Evolutionary conservation across 2,329 filamentous ascomycete genomes (phyloP), one percentile per base, ranked within the genome.

Genomic region (Colletotrichum caudatum): DNA sequence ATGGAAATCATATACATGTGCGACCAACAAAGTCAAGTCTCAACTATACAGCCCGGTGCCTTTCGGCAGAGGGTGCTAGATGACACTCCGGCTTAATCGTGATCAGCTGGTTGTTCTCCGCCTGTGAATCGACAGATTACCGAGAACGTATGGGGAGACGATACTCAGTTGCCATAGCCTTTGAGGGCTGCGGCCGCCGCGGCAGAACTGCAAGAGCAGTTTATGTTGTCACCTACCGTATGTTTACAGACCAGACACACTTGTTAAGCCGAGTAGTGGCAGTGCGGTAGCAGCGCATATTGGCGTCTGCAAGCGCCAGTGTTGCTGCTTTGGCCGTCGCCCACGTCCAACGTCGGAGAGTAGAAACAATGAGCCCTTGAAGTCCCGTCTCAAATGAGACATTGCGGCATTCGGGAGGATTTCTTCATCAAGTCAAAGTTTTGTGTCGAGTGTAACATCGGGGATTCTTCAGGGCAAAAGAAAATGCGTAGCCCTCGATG

Each of bases 61-160:
- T 97, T 84, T 97, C 93, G 85, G 89, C 84, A 84, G 85, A 86
- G 87, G 90, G 88, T 91, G 93, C 89, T 91, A 95, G 90, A 91
- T 92, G 91, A 89, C 90, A 93, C 94, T 97, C 95, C 95, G 94
- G 95, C 95, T 98, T 97, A 97, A 96, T 97, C 92, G 94, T 92
- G 93, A 94, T 94, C 92, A 78, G 75, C 73, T 73, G n/a, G 81
- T 88, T 89, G 81, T 82, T 97, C 89, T 97, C 86, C 92, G 94
- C 94, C 93, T 88, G 82, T 81, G 75, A 75, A 82, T 83, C 87
- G 89, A 92, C 91, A 88, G 88, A 87, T 86, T 92, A 96, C 94
- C 93, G 93, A 94, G 88, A 89, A 85, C 87, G 91, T 91, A 94
- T 87, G 82, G 87, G 79, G 83, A 81, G 82, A 86, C 81, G 80